phyloP scores from a whole-genome alignment of 1,284 basidiomycete species.

The Moesziomyces parantarcticus region DNA sequence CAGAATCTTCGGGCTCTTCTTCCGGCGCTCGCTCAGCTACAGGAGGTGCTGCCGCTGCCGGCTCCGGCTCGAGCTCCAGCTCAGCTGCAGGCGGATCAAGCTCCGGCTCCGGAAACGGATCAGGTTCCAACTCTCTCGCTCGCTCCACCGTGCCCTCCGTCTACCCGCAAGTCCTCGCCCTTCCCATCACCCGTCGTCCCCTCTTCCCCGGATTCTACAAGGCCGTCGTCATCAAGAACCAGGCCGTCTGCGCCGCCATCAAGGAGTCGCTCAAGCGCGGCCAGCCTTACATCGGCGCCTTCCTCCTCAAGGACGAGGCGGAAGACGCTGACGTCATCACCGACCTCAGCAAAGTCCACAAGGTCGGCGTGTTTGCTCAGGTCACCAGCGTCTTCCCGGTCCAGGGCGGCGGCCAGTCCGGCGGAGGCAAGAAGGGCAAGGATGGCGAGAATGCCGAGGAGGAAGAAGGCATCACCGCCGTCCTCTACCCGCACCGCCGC shows the following conservation, averaged over 20 bases:
- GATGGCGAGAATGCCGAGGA: constrained; percentile 78
- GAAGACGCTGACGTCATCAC: constrained; percentile 93
- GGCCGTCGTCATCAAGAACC: constrained; percentile 69
- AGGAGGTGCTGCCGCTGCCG: constrained; percentile 13
- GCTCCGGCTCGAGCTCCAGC: constrained; percentile 18
- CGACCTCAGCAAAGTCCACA: constrained; percentile 86
- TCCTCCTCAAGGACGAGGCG: constrained; percentile 94
- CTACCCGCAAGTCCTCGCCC: constrained; percentile 93
- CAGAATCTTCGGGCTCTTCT: constrained; percentile 29
- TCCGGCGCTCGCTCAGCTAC: constrained; percentile 16
- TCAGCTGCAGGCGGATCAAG: not conserved
- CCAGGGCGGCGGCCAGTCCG: constrained; percentile 44
- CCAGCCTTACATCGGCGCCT: constrained; percentile 97
- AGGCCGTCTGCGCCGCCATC: constrained; percentile 90
- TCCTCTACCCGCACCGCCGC: constrained; percentile 92
- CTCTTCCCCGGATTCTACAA: constrained; percentile 96
- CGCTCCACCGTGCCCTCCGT: constrained; percentile 67
- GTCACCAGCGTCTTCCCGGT: constrained; percentile 88
- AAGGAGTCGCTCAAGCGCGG: constrained; percentile 96
- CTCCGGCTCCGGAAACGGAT: constrained; percentile 22
- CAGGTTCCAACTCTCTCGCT: constrained; percentile 50
- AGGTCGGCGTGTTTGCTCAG: constrained; percentile 96
- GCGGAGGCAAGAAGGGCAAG: constrained; percentile 68
- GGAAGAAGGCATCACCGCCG: constrained; percentile 86
- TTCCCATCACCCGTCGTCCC: constrained; percentile 94